Evolutionary conservation across 2,329 filamentous ascomycete genomes (phyloP).

Genomic region (Amesomyces nigricolor): DNA sequence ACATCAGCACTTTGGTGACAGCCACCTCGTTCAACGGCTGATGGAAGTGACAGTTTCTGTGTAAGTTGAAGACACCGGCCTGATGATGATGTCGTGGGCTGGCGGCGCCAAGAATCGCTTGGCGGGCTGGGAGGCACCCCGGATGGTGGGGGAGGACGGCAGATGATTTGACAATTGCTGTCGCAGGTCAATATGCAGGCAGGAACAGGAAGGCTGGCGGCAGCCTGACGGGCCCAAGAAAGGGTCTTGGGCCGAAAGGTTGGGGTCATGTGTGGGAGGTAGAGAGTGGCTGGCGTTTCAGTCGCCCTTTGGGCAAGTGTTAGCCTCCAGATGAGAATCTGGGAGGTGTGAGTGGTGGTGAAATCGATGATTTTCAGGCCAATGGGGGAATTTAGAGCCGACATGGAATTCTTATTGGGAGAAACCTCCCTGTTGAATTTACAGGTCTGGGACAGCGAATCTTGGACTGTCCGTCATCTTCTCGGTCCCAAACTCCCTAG

Average conservation of each 20-base stretch:
- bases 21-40: background rate
- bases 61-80: background rate
- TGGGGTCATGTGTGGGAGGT: constrained; percentile 11
- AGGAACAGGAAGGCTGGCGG: constrained; percentile 30
- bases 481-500: background rate
- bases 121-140: constrained; percentile 9
- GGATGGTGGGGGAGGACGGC: constrained; percentile 20
- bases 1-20: background rate
- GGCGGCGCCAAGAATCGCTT: constrained; percentile 15
- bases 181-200: constrained; percentile 24
- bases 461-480: too few species aligned
- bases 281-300: constrained; percentile 13
- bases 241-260: constrained; percentile 21
- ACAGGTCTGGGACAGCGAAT: background rate
- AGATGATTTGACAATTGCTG: constrained; percentile 27
- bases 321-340: constrained; percentile 18
- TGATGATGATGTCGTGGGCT: constrained; percentile 9
- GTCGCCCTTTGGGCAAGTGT: background rate
- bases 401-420: constrained; percentile 21
- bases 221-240: constrained; percentile 28
- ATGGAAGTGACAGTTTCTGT: background rate
- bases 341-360: constrained; percentile 17
- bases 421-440: constrained; percentile 1
- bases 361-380: constrained; percentile 14
- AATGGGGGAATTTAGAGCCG: constrained; percentile 20